Evolutionary conservation across 257 asterid species (phyloP).

Genomic region (Solanum medicagineum): DNA sequence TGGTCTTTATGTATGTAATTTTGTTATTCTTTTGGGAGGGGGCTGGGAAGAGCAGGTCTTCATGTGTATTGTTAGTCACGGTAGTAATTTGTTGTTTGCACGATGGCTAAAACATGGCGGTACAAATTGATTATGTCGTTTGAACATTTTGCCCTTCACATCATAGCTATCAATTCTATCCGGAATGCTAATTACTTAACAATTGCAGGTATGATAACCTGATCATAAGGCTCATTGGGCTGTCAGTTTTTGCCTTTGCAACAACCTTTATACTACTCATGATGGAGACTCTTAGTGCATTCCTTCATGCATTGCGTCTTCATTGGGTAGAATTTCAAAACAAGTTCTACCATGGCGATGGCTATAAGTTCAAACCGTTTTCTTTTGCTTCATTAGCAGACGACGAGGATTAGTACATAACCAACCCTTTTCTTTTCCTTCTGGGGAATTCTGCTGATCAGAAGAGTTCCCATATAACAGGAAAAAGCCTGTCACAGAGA

Average conservation of each 20-base stretch:
- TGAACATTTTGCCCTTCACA: not conserved
- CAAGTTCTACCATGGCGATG: conserved; percentile 83
- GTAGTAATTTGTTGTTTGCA: not conserved
- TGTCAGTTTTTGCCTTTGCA: conserved; percentile 75
- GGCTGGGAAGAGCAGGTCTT: not conserved
- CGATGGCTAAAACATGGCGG: not conserved
- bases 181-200: not conserved
- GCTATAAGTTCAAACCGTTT: conserved; percentile 78
- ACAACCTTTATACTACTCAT: conserved; percentile 76
- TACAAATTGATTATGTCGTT: not conserved
- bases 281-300: conserved; percentile 96
- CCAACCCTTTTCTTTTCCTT: not conserved
- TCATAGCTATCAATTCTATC: not conserved
- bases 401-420: conserved; percentile 30
- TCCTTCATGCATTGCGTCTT: conserved; percentile 87
- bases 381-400: conserved; percentile 57
- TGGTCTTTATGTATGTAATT: not conserved
- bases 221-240: conserved; percentile 55
- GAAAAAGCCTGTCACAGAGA: not conserved
- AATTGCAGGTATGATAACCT: conserved; percentile 62
- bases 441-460: conserved; percentile 13
- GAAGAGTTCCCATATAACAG: conserved; percentile 8
- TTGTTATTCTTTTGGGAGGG: not conserved
- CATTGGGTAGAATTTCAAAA: conserved; percentile 95
- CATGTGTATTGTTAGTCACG: not conserved